Evolutionary conservation across 139 green algal genomes (phyloP).

Genomic region (Diplosphaera chodatii): DNA sequence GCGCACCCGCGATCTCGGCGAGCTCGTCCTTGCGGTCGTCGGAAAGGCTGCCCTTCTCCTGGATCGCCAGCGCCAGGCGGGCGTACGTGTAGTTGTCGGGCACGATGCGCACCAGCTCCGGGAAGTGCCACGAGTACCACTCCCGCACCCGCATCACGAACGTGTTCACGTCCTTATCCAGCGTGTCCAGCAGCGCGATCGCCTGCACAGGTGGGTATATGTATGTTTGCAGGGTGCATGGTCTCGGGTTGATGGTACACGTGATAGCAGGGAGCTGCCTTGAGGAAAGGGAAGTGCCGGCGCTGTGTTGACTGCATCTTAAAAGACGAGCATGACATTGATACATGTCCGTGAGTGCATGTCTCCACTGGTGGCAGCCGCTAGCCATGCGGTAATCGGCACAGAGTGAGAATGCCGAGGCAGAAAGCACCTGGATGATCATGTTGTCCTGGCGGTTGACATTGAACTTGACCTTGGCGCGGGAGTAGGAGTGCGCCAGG

Average conservation of each 20-base stretch:
- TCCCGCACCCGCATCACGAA: constrained; percentile 98
- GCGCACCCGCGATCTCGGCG: background rate
- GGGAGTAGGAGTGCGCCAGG: constrained; percentile 94
- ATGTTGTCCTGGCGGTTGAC: constrained; percentile 98
- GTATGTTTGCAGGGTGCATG: too few species aligned
- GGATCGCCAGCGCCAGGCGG: constrained; percentile 67
- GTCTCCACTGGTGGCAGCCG: too few species aligned
- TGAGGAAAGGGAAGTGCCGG: too few species aligned
- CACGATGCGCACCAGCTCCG: constrained; percentile 93
- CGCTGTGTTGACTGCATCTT: too few species aligned
- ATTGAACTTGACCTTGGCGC: constrained; percentile 96
- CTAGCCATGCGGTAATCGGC: too few species aligned
- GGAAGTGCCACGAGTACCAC: constrained; percentile 99
- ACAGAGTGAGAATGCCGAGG: too few species aligned
- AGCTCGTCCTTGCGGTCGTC: constrained; percentile 69
- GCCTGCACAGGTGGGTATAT: constrained; percentile 63
- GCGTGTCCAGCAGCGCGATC: constrained; percentile 94
- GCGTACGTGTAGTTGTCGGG: constrained; percentile 96
- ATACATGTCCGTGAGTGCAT: too few species aligned
- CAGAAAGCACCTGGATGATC: constrained; percentile 87
- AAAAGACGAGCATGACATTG: too few species aligned
- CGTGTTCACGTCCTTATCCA: constrained; percentile 99
- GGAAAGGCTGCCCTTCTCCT: constrained; percentile 73
- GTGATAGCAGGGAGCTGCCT: too few species aligned
- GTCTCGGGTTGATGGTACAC: too few species aligned